Conservation (phyloP, 805 yeast species). For the Nakazawaea holstii region DNA sequence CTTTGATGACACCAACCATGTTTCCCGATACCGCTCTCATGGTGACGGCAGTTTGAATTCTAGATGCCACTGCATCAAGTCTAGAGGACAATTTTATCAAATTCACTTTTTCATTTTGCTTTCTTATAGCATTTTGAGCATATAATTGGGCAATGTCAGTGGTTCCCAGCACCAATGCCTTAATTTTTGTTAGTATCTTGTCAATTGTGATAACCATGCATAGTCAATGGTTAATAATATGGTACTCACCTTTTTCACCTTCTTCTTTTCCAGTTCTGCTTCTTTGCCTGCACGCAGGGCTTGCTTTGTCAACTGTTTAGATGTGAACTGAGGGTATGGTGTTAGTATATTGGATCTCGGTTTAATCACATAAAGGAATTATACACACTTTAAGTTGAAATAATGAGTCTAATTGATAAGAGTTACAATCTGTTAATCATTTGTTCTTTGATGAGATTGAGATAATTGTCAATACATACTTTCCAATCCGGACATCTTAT, state of each 20-base stretch:
- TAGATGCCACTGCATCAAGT: conserved; percentile 91
- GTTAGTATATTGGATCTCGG: background rate
- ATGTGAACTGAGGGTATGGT: conserved; percentile 56
- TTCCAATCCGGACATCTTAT: conserved; percentile 33
- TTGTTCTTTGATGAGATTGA: background rate
- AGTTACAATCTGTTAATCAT: too few relatives aligned
- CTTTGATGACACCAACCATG: conserved; percentile 88
- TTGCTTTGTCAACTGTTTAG: conserved; percentile 87
- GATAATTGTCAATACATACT: conserved; percentile 26
- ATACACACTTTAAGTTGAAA: conserved; percentile 51
- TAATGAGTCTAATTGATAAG: conserved; percentile 40
- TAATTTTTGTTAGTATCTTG: background rate
- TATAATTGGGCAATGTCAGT: conserved; percentile 90
- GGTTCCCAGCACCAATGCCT: conserved; percentile 76
- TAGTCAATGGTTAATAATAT: too few relatives aligned
- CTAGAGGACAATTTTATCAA: conserved; percentile 78
- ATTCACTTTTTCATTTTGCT: conserved; percentile 80
- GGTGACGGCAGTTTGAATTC: conserved; percentile 97
- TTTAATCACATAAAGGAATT: background rate
- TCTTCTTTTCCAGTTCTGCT: conserved; percentile 79
- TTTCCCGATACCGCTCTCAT: conserved; percentile 94
- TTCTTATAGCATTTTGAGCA: conserved; percentile 94
- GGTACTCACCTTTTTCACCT: conserved; percentile 62
- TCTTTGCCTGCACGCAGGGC: conserved; percentile 89
- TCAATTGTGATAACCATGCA: too few relatives aligned